These are phyloP conservation scores for Clonostachys sp. DNA, from an alignment of 2,329 filamentous ascomycete species.

Conservation along the genomic window DNA sequence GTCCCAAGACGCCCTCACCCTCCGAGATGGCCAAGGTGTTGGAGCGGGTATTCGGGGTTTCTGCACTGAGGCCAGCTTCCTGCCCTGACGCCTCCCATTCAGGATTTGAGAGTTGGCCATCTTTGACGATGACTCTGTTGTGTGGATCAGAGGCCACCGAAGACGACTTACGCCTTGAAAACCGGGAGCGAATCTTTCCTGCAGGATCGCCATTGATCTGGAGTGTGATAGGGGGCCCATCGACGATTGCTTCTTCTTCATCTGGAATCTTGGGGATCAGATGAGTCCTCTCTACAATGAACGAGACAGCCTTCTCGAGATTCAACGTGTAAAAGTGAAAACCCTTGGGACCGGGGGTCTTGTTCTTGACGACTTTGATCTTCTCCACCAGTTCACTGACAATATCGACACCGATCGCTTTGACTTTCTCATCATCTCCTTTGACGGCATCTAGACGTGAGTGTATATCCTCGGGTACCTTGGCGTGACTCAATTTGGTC, in stretches of 20 bases:
- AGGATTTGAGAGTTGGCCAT: constrained; percentile 48
- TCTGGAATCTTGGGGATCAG: constrained; percentile 66
- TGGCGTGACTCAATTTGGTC: constrained; percentile 89
- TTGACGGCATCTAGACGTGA: constrained; percentile 67
- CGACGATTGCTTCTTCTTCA: constrained; percentile 46
- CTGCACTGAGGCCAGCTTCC: constrained; percentile 72
- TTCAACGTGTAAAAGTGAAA: constrained; percentile 99
- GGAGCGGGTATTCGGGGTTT: constrained; percentile 70
- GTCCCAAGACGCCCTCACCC: constrained; percentile 80
- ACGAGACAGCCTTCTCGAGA: constrained; percentile 90
- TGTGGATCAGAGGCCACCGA: constrained; percentile 74
- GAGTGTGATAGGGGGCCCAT: constrained; percentile 18
- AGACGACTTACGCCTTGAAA: constrained; percentile 65
- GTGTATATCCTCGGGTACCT: constrained; percentile 68
- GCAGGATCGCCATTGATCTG: constrained; percentile 44
- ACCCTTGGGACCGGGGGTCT: constrained; percentile 60
- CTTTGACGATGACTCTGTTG: constrained; percentile 81
- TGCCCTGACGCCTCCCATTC: constrained; percentile 69
- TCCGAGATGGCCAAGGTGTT: constrained; percentile 92
- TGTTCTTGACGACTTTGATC: constrained; percentile 61
- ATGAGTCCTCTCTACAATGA: constrained; percentile 81
- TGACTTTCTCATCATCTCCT: constrained; percentile 77
- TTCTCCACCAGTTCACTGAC: constrained; percentile 78
- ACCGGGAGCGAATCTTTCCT: constrained; percentile 24
- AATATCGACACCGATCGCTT: constrained; percentile 75